Conservation (phyloP, 1,284 basidiomycete genomes). For the Anthracocystis walkeri region DNA sequence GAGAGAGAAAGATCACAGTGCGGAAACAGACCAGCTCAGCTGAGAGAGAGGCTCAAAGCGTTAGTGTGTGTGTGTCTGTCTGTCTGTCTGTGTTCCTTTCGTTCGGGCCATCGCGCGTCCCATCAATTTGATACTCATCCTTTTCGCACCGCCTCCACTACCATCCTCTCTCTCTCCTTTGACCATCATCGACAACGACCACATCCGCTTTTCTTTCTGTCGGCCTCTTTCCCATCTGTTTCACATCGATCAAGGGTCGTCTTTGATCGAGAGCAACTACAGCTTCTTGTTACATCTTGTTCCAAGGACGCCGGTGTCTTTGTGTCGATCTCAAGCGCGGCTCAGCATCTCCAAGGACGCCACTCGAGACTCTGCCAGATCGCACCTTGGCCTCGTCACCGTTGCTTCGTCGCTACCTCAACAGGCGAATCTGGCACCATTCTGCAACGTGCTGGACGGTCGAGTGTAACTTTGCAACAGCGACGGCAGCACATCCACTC, state of each 20-base stretch:
- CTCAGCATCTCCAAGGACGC: background rate
- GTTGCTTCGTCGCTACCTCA: background rate
- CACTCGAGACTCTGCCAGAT: background rate
- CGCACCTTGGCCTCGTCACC: background rate
- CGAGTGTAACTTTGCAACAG: slow-evolving; percentile 1
- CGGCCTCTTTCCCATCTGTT: too few relatives aligned
- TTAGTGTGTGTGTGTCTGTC: slow-evolving; percentile 1
- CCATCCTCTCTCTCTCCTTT: background rate
- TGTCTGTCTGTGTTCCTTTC: slow-evolving; percentile 21
- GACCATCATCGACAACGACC: slow-evolving; percentile 3
- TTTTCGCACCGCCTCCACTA: slow-evolving; percentile 21
- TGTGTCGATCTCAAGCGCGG: background rate
- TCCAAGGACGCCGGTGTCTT: too few relatives aligned
- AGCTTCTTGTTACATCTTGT: background rate
- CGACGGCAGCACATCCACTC: slow-evolving; percentile 1
- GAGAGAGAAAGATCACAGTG: too few relatives aligned
- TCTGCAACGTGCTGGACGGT: slow-evolving; percentile 16
- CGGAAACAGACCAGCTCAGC: background rate
- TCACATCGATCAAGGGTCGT: background rate
- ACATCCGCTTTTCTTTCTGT: background rate
- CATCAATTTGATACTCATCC: slow-evolving; percentile 22
- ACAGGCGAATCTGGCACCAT: slow-evolving; percentile 1
- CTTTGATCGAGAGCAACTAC: background rate
- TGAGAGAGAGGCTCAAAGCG: background rate
- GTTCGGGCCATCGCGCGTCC: slow-evolving; percentile 29